These are phyloP conservation scores for Xylaria castorea DNA, from an alignment of 495 filamentous ascomycete genomes.

Conservation along the genomic window DNA sequence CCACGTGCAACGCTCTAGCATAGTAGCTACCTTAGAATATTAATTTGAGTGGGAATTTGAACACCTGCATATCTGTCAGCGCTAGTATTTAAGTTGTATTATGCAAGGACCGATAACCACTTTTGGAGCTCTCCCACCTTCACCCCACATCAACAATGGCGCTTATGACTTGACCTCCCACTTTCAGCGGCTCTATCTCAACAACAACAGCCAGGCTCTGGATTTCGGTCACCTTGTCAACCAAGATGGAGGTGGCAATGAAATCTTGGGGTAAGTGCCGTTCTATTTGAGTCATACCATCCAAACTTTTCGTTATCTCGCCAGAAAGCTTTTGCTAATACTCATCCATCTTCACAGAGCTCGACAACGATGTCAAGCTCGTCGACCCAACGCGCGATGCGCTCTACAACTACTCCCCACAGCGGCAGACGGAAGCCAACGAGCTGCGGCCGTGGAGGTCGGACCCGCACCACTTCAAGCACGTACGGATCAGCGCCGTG, in stretches of 20 bases:
- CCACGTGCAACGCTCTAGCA: not conserved
- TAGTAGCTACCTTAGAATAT: not conserved
- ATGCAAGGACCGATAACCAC: not conserved
- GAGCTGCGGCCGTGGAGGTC: slow-evolving; percentile 76
- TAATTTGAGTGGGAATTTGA: not conserved
- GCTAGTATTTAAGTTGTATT: slow-evolving; percentile 13
- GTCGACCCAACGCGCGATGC: slow-evolving; percentile 87
- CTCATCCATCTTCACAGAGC: slow-evolving; percentile 62
- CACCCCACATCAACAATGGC: slow-evolving; percentile 31
- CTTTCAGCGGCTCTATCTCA: slow-evolving; percentile 9
- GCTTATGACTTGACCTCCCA: slow-evolving; percentile 9
- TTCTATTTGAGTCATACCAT: not conserved
- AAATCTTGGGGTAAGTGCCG: slow-evolving; percentile 63
- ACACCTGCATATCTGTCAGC: not conserved
- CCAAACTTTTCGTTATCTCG: not conserved
- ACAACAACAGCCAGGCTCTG: not conserved
- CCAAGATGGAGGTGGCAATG: slow-evolving; percentile 61
- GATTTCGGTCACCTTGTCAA: slow-evolving; percentile 13
- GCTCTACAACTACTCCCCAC: slow-evolving; percentile 81
- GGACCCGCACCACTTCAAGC: slow-evolving; percentile 90
- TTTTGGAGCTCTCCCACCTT: slow-evolving; percentile 26
- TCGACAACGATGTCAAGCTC: slow-evolving; percentile 83
- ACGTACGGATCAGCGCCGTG: slow-evolving; percentile 89
- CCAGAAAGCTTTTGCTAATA: slow-evolving; percentile 26
- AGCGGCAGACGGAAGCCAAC: slow-evolving; percentile 65